Percentiles rank a stretch among this genome's conserved stretches.
phyloP scores from a whole-genome alignment of 176 grass and related monocot species.

The Melocanna baccifera region DNA sequence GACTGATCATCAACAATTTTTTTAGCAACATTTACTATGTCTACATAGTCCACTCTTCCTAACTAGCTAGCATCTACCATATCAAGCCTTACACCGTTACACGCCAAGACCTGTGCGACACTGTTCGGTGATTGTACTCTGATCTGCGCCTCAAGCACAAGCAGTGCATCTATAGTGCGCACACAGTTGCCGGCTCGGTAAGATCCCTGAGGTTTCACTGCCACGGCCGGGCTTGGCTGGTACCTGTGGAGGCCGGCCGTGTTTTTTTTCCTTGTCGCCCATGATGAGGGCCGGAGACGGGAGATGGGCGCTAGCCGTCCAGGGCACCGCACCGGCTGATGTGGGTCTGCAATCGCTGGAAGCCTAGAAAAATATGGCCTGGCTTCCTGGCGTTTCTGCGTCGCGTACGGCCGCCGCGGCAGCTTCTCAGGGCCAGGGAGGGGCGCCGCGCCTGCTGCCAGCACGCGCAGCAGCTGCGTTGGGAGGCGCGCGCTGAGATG shows the following conservation, averaged over 20 bases:
- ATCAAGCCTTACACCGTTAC: no score
- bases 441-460: background rate
- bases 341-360: background rate
- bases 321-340: background rate
- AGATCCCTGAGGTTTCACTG: slow-evolving; percentile 16
- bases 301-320: background rate
- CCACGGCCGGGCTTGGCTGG: background rate
- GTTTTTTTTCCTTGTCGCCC: slow-evolving; percentile 15
- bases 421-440: background rate
- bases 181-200: background rate
- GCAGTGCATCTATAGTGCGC: background rate
- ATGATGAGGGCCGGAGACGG: slow-evolving; percentile 17
- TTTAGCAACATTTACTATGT: no score
- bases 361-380: background rate
- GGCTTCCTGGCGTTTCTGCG: background rate
- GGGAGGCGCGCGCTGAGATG: background rate
- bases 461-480: background rate
- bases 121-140: no score
- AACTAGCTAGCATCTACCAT: no score
- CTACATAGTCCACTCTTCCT: no score
- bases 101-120: no score
- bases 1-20: no score
- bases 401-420: background rate
- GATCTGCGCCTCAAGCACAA: background rate
- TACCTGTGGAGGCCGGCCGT: background rate